Base-by-base conservation (phyloP, 2,329 filamentous ascomycete genomes). In the Bipolaris gigantea region DNA sequence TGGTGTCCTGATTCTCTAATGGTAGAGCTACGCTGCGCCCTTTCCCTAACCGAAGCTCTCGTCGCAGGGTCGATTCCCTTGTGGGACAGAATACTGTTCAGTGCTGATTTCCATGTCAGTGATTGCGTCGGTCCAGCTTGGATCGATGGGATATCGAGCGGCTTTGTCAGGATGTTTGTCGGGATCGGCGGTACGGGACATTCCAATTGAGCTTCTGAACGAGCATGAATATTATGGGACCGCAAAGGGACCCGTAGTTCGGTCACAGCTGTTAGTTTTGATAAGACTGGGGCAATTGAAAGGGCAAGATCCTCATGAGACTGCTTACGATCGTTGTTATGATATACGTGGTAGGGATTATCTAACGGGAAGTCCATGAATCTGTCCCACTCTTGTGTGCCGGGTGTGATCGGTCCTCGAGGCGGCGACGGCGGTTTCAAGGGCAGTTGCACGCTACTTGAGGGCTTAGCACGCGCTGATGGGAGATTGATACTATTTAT, bases 21-120 rank as follows among this genome's bases (percentile, higher is more conserved):
- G 15, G 10, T 39, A 13, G 21, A 45, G 13, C 38, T 43, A 2
- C 9, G 33, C 25, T 34, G 34, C 10, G 44, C 42, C 21, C 56
- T 48, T 2, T 57, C 47, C 33, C 21, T 34, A 13, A 65, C 43
- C 6, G 30, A 23, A 15, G 53, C 33, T 19, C 42, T 54, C n/a
- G 49, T 41, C 9, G 10, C 43, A 5, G 52, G 21, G 33, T 61
- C 41, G 1, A 63, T 23, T 15, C n/a, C 15, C 16, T 50, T 53
- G 13, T 55, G 38, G 4, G 11, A 25, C 4, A 64, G 18, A 18
- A 60, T 56, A 4, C 40, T 25, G n/a, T 56, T 60, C 15, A 63
- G 43, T 4, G 34, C 56, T 19, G 19, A 16, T 16, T 50, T 55
- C 62, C 61, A 65, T 33, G 56, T 59, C 16, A 59, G 36, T 27